phyloP scores from a whole-genome alignment of 805 yeast species.

The Candida coquimbonensis region DNA sequence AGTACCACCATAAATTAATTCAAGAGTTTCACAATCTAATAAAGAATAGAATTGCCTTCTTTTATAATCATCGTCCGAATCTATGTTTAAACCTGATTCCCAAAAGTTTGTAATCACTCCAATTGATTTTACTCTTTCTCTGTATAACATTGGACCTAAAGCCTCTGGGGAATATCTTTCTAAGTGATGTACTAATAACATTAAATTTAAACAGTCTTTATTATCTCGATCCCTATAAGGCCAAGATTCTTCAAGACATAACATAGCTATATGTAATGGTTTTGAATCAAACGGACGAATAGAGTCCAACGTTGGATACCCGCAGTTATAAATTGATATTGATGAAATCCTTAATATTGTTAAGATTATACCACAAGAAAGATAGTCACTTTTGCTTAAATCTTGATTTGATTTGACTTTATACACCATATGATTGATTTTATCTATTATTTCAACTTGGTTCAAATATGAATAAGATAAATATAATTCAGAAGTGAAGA shows the following conservation, averaged over 20 bases:
- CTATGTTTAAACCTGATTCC: background rate
- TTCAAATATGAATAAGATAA: constrained; percentile 1
- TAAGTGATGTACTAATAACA: constrained; percentile 3
- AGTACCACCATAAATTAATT: background rate
- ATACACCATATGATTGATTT: no score
- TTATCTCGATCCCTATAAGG: background rate
- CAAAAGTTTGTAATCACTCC: background rate
- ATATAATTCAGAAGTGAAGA: constrained; percentile 4
- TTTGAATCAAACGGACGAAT: constrained; percentile 1
- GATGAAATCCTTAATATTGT: constrained; percentile 4
- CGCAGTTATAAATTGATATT: constrained; percentile 4
- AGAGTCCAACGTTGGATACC: background rate
- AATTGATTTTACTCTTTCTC: background rate
- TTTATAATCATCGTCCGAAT: background rate
- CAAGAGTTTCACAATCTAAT: constrained; percentile 2
- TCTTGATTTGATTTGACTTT: no score
- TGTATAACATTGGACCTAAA: background rate
- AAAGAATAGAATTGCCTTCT: constrained; percentile 5
- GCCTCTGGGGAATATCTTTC: constrained; percentile 6
- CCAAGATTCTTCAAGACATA: constrained; percentile 4
- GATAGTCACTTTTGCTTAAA: no score
- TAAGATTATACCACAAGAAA: background rate
- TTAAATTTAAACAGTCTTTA: background rate
- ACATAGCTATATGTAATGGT: constrained; percentile 1
- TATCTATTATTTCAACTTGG: background rate